Evolutionary conservation across 768 basidiomycete species (phyloP), one percentile per base, ranked within the genome.

Genomic region (Collybia mongolica): DNA sequence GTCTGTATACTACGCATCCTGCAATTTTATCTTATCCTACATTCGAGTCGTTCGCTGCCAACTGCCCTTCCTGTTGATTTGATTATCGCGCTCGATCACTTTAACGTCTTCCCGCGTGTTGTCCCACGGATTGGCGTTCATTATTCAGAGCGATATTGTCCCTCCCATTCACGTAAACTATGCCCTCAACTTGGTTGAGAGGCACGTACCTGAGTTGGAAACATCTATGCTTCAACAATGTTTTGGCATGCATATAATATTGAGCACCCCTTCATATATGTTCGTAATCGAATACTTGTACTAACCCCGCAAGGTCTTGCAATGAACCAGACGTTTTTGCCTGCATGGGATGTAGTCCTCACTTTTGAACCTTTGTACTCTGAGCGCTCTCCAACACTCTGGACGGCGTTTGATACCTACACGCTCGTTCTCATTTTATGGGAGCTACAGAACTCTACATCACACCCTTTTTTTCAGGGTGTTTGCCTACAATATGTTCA

Each of bases 381-480:
- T 65, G 64, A 64, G 52, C 65, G 93, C 93, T 96, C 91, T 80
- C 80, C 81, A 81, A 95, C 93, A 96, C 93, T 95, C 93, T 95
- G 93, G 86, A 80, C 83, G 82, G 80, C 86, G 86, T 83, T 74
- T 39, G 67, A 52, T 59, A 63, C 65, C 69, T 66, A 93, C 85
- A 84, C 88, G 88, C 73, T 73, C 80, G 84, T 86, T 82, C 91
- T 93, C 88, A 95, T 96, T 96, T 95, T 90, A 92, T 68, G 83
- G 79, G 87, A 95, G 92, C 93, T 72, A 95, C 63, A 92, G 56
- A 53, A 55, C 67, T 17, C 49, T 56, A 53, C 58, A 32, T 32
- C 54, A 60, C 60, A 36, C 52, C 50, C 39, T 18, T 58, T 64
- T 60, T 38, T 56, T 52, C 54, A 56, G 54, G 20, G 54, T 54